A percentile compares a stretch with the other conserved stretches of the same genome.
These are phyloP conservation scores for Solanum clarkiae DNA, from an alignment of 257 asterid genomes.

Conservation along the genomic window DNA sequence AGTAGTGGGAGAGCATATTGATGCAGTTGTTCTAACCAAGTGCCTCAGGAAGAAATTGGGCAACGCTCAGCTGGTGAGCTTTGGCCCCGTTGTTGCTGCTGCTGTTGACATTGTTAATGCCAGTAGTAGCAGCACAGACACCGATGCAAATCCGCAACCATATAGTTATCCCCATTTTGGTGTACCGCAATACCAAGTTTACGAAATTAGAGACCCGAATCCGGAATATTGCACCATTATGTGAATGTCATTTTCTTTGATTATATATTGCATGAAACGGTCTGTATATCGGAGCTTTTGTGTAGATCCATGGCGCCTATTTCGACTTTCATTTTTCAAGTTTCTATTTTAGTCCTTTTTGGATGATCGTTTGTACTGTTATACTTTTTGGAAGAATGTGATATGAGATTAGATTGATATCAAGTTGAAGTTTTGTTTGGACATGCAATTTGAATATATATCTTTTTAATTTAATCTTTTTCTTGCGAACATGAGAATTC, in stretches of 20 bases:
- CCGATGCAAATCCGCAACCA: background rate
- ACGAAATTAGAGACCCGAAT: background rate
- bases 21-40: background rate
- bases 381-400: too few relatives aligned
- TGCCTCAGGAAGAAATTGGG: background rate
- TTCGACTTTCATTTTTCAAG: background rate
- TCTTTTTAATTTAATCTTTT: too few relatives aligned
- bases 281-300: background rate
- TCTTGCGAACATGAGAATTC: too few relatives aligned
- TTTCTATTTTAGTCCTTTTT: fast-evolving
- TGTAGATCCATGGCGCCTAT: background rate
- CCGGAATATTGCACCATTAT: background rate
- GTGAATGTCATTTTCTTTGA: background rate
- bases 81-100: background rate
- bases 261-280: background rate
- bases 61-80: background rate
- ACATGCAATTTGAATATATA: too few relatives aligned
- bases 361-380: background rate
- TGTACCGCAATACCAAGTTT: background rate
- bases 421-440: too few relatives aligned
- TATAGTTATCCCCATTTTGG: background rate
- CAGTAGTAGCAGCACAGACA: background rate
- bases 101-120: fast-evolving
- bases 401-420: too few relatives aligned
- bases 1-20: background rate